Evolutionary conservation across 2,329 filamentous ascomycete genomes (phyloP).

Genomic region (Colletotrichum sp.): DNA sequence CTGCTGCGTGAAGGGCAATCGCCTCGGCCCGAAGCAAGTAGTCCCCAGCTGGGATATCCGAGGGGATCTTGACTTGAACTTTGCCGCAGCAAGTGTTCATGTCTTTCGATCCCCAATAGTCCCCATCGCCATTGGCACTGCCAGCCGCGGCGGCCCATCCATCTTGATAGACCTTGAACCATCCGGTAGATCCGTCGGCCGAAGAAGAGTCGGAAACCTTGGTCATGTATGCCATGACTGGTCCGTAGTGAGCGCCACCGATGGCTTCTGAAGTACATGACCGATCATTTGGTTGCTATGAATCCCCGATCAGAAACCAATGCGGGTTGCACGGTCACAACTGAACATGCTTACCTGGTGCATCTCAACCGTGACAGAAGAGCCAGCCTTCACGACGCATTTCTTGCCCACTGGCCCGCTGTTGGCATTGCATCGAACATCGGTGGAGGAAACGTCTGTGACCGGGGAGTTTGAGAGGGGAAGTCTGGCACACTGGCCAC

Average conservation of each 20-base stretch:
- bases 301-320: background rate
- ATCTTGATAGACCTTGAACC: slow-evolving; percentile 58
- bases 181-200: slow-evolving; percentile 46
- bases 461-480: slow-evolving; percentile 44
- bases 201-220: slow-evolving; percentile 51
- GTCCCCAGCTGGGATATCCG: slow-evolving; percentile 51
- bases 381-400: slow-evolving; percentile 47
- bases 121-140: slow-evolving; percentile 35
- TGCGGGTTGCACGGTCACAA: no score
- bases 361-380: slow-evolving; percentile 49
- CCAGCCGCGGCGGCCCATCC: slow-evolving; percentile 32
- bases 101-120: slow-evolving; percentile 20
- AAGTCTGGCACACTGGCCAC: slow-evolving; percentile 13
- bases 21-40: slow-evolving; percentile 60
- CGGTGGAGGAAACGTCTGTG: slow-evolving; percentile 39
- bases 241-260: slow-evolving; percentile 56
- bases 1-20: slow-evolving; percentile 53
- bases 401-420: slow-evolving; percentile 40
- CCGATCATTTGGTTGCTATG: slow-evolving; percentile 43
- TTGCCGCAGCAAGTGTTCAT: slow-evolving; percentile 20
- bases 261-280: slow-evolving; percentile 52
- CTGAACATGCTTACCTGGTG: slow-evolving; percentile 38
- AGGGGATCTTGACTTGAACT: slow-evolving; percentile 39
- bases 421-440: slow-evolving; percentile 47
- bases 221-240: slow-evolving; percentile 52